Percentiles rank a stretch among this genome's conserved stretches.
phyloP scores from a whole-genome alignment of 306 rosid species.

The Trifolium subterraneum region DNA sequence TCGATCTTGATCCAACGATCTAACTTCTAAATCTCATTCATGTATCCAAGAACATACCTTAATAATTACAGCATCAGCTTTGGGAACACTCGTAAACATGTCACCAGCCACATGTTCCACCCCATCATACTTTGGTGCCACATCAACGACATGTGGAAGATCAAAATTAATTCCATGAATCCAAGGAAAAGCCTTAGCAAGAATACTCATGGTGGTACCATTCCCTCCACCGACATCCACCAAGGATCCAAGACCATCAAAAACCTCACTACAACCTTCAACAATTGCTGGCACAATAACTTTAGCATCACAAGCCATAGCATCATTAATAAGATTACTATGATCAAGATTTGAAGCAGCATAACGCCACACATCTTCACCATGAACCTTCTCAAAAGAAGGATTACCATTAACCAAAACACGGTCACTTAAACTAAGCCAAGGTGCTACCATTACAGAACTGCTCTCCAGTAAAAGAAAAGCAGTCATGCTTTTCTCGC shows the following conservation, averaged over 20 bases:
- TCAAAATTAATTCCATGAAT: constrained; percentile 69
- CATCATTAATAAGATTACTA: constrained; percentile 59
- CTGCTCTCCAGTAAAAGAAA: constrained; percentile 44
- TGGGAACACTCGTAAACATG: constrained; percentile 70
- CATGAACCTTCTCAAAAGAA: constrained; percentile 52
- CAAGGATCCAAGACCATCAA: constrained; percentile 52
- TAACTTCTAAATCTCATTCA: no score
- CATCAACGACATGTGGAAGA: constrained; percentile 65
- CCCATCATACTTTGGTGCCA: constrained; percentile 27
- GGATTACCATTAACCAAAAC: constrained; percentile 26
- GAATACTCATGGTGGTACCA: constrained; percentile 51
- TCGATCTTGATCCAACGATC: no score
- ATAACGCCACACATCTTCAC: constrained; percentile 61
- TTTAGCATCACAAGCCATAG: constrained; percentile 65
- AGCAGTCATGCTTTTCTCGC: constrained; percentile 40
- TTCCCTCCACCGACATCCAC: constrained; percentile 89
- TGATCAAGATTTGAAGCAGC: constrained; percentile 42
- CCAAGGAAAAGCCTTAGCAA: constrained; percentile 53
- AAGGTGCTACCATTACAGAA: constrained; percentile 57
- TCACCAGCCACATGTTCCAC: constrained; percentile 64
- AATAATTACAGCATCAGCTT: constrained; percentile 69
- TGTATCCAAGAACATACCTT: constrained; percentile 52
- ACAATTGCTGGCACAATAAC: constrained; percentile 41
- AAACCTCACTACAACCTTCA: constrained; percentile 47
- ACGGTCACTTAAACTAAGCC: constrained; percentile 44